Conservation (phyloP, 2,329 filamentous ascomycete genomes). For the Fusarium luffae region DNA sequence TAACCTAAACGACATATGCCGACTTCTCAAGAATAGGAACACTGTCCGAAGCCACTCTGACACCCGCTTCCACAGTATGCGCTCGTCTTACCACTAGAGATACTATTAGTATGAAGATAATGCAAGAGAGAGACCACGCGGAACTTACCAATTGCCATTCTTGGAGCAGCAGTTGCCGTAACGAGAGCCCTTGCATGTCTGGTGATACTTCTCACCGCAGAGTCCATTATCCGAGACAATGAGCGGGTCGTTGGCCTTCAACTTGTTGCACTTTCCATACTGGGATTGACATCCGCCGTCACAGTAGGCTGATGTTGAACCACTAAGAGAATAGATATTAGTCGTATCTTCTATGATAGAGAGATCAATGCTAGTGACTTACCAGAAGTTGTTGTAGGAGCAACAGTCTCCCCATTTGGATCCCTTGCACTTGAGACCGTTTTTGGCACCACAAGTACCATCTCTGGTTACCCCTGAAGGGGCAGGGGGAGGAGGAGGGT, state of each 20-base stretch:
- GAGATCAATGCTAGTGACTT: slow-evolving; percentile 13
- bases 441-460: slow-evolving; percentile 50
- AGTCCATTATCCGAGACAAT: slow-evolving; percentile 37
- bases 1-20: neutral
- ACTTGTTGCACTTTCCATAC: slow-evolving; percentile 48
- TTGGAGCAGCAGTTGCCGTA: slow-evolving; percentile 33
- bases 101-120: neutral
- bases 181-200: slow-evolving; percentile 30
- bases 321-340: neutral
- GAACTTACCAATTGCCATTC: slow-evolving; percentile 16
- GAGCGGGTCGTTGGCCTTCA: slow-evolving; percentile 9
- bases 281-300: slow-evolving; percentile 47
- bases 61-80: slow-evolving; percentile 18
- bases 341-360: neutral
- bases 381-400: slow-evolving; percentile 52
- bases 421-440: slow-evolving; percentile 47
- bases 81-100: slow-evolving; percentile 22
- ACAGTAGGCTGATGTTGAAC: slow-evolving; percentile 42
- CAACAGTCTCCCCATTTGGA: slow-evolving; percentile 53
- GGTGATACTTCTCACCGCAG: slow-evolving; percentile 34
- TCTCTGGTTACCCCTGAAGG: slow-evolving; percentile 37
- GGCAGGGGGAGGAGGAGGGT: neutral
- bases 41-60: slow-evolving; percentile 12
- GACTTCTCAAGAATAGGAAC: neutral
- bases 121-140: neutral